Percentiles rank a stretch among this genome's conserved stretches.
Evolutionary conservation across 2,329 filamentous ascomycete species (phyloP).

Genomic region (Drechslerella coelobrocha): DNA sequence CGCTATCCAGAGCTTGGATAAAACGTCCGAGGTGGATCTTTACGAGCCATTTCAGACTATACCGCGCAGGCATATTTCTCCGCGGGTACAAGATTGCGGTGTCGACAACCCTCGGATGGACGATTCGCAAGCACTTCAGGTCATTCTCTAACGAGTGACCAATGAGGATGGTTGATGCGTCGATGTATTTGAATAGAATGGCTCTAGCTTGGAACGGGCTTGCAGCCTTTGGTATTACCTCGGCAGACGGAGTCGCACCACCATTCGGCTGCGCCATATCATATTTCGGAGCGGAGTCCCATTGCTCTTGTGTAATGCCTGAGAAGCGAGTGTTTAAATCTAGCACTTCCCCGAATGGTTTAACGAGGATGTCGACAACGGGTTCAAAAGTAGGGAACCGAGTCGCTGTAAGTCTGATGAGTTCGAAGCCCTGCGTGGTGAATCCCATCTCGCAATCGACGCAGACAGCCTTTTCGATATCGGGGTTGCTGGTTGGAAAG

Average conservation of each 20-base stretch:
- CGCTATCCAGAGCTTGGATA: constrained; percentile 69
- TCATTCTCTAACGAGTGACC: constrained; percentile 97
- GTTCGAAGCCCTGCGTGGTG: constrained; percentile 83
- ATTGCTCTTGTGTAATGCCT: constrained; percentile 80
- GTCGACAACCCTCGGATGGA: constrained; percentile 85
- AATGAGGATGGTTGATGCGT: constrained; percentile 80
- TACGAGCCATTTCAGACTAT: constrained; percentile 77
- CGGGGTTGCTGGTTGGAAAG: constrained; percentile 51
- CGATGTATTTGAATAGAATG: constrained; percentile 77
- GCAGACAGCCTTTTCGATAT: constrained; percentile 68
- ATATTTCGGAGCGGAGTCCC: constrained; percentile 69
- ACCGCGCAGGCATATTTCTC: constrained; percentile 74
- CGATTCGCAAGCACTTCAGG: constrained; percentile 80
- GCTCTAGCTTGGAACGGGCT: constrained; percentile 77
- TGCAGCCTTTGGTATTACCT: constrained; percentile 79
- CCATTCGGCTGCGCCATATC: constrained; percentile 32
- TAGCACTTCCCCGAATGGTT: constrained; percentile 80
- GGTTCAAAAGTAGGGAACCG: constrained; percentile 80
- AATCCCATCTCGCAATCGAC: constrained; percentile 99
- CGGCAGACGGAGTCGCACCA: constrained; percentile 63
- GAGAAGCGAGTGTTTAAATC: constrained; percentile 94
- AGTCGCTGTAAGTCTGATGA: constrained; percentile 86
- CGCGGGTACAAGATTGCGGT: constrained; percentile 86
- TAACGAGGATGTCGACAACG: constrained; percentile 83
- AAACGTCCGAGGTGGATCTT: constrained; percentile 72